phyloP scores from a whole-genome alignment of 257 asterid species.

The Nicotiana knightiana region DNA sequence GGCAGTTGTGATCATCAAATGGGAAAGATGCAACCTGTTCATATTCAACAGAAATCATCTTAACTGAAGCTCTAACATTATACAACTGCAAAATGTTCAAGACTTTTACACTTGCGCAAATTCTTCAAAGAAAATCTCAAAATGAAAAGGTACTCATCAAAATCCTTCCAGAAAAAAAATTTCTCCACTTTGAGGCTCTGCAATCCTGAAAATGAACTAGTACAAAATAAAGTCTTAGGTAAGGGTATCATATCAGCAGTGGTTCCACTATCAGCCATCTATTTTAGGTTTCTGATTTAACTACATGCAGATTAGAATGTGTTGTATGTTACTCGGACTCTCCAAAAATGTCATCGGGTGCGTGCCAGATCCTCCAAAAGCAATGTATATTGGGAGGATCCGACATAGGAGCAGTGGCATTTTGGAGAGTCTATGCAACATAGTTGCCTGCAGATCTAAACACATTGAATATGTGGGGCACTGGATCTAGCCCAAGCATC shows the following conservation, averaged over 20 bases:
- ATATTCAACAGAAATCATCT: slow-evolving; percentile 11
- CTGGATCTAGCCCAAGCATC: not conserved
- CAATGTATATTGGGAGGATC: no score
- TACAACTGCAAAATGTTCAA: not conserved
- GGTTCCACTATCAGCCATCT: not conserved
- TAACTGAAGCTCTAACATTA: not conserved
- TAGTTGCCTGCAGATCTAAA: not conserved
- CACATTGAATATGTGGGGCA: not conserved
- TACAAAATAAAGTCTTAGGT: not conserved
- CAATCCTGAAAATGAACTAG: not conserved
- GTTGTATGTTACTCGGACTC: not conserved
- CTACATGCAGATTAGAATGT: not conserved
- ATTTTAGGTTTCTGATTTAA: not conserved
- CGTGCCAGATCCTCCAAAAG: no score
- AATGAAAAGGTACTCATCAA: not conserved
- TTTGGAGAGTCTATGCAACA: no score
- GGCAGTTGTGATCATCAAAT: slow-evolving; percentile 96
- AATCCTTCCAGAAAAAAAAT: not conserved
- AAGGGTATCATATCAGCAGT: not conserved
- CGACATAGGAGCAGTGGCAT: no score
- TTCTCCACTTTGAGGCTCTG: not conserved
- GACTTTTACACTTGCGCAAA: not conserved
- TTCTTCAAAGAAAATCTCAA: not conserved
- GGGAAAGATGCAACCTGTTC: slow-evolving; percentile 95
- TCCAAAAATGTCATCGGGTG: no score